Evolutionary conservation across 805 yeast genomes (phyloP), one percentile per base, ranked within the genome.

Genomic region (Myxozyma geophila): DNA sequence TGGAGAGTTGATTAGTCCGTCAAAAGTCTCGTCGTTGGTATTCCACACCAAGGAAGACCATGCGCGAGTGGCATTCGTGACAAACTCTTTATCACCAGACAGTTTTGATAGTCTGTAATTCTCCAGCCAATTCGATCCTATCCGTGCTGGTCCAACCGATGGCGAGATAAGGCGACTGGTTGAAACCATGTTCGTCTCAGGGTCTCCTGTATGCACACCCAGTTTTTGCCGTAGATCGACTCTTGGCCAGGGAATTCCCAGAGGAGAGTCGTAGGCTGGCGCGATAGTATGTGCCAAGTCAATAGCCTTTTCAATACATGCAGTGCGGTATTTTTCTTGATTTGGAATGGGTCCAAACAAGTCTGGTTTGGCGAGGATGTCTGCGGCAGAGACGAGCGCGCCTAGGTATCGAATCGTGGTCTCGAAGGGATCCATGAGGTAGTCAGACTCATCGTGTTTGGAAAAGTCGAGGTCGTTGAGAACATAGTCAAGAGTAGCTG

Each of bases 201-300:
- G n/a, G 19, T 48, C 55, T 21, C 40, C 52, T 50, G 57, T 62
- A 35, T 56, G 54, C 15, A 51, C 52, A 37, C 69, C 69, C 9
- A 55, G 13, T 15, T 55, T 37, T 15, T 48, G 23, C 8, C 46
- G 13, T 12, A 66, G 56, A 55, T 64, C 52, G 36, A 66, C 61
- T 15, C 69, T 56, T 1, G 69, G 71, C 0, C 79, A 74, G 56
- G 80, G 84, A 68, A 82, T 71, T 39, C 79, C 74, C 62, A 80
- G 79, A 15, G 84, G 84, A 0, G 85, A 81, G 63, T 82, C 85
- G 64, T 79, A 82, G 0, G 83, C 76, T 39, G 81, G 78, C 58
- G 81, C 69, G 21, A 81, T 68, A 58, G 80, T 73, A 46, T 76
- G 75, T 0, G 79, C 84, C 6, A 81, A 62, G 9, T 77, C 76